phyloP scores from a whole-genome alignment of 352 stramenopile species.

The Phytopythium kandeliae region DNA sequence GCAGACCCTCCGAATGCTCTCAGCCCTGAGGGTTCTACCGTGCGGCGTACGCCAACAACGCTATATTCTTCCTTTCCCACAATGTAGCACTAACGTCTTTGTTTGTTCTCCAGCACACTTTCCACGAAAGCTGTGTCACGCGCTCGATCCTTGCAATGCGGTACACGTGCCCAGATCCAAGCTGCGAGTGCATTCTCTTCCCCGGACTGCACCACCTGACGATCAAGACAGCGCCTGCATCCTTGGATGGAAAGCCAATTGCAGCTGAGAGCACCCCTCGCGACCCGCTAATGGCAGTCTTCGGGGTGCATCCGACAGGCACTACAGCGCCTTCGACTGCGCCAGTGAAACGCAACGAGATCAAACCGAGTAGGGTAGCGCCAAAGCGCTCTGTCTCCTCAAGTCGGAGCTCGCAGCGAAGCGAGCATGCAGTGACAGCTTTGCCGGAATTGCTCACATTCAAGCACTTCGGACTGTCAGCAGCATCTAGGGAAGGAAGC shows the following conservation, averaged over 20 bases:
- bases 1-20: conserved; percentile 58
- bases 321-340: neutral
- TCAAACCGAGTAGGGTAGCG: neutral
- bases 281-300: conserved; percentile 10
- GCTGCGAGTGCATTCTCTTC: conserved; percentile 50
- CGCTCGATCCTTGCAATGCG: conserved; percentile 39
- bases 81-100: neutral
- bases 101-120: conserved; percentile 38
- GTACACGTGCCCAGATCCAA: conserved; percentile 20
- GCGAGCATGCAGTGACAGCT: neutral
- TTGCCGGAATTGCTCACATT: conserved; percentile 3
- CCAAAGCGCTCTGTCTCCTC: neutral
- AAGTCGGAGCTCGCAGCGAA: neutral
- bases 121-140: conserved; percentile 72
- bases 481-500: neutral
- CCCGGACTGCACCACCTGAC: conserved; percentile 45
- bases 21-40: conserved; percentile 34
- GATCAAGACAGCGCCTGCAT: conserved; percentile 8
- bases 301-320: conserved; percentile 11
- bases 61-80: no score
- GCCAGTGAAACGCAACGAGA: neutral
- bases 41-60: conserved; percentile 66
- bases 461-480: neutral
- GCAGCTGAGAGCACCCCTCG: neutral
- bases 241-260: neutral